phyloP scores from a whole-genome alignment of 352 stramenopile species.

The Phytophthora fragariaefolia region DNA sequence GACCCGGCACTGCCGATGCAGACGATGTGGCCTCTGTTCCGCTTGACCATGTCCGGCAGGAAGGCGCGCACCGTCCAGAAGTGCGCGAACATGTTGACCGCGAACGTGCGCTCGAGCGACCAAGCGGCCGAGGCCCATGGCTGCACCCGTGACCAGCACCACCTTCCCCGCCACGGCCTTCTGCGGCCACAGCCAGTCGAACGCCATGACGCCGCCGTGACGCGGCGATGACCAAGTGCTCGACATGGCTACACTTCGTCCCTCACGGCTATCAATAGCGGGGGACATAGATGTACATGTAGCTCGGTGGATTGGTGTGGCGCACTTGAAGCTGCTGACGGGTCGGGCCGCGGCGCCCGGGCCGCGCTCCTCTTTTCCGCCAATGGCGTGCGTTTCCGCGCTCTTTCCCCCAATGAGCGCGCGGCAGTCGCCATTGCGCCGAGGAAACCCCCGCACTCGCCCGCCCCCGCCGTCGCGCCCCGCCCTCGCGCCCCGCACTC shows the following conservation, averaged over 20 bases:
- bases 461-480: too few relatives aligned
- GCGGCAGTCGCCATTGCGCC: too few relatives aligned
- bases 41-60: conserved; percentile 38
- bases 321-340: not conserved
- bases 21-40: conserved; percentile 41
- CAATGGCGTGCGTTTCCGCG: not conserved
- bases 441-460: too few relatives aligned
- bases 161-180: conserved; percentile 44
- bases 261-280: not conserved
- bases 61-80: conserved; percentile 49
- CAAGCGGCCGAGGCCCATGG: conserved; percentile 44
- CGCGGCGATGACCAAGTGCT: not conserved
- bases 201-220: not conserved
- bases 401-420: not conserved
- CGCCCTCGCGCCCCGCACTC: too few relatives aligned
- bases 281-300: too few relatives aligned
- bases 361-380: too few relatives aligned
- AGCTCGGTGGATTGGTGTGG: too few relatives aligned
- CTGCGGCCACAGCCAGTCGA: conserved; percentile 26
- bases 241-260: not conserved
- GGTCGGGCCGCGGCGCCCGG: too few relatives aligned
- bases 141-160: conserved; percentile 48
- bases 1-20: conserved; percentile 40
- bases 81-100: conserved; percentile 42
- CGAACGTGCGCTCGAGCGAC: conserved; percentile 41